A percentile compares a stretch with the other conserved stretches of the same genome.
phyloP scores from a whole-genome alignment of 1,284 basidiomycete species.

The Heterobasidion occidentale region DNA sequence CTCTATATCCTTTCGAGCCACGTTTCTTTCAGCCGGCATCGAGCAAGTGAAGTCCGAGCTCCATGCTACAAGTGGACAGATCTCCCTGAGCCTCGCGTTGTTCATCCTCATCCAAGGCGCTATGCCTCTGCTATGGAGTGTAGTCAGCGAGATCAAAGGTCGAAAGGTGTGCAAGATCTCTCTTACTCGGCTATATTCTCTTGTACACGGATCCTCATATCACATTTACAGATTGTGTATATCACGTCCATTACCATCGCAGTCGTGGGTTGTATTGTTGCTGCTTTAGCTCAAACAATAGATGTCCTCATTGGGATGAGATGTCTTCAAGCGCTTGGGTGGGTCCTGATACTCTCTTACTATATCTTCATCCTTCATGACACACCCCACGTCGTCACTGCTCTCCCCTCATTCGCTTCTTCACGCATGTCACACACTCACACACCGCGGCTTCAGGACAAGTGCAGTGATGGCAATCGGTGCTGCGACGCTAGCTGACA shows the following conservation, averaged over 20 bases:
- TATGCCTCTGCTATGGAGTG: constrained; percentile 64
- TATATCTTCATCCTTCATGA: too few species aligned
- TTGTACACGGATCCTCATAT: neutral
- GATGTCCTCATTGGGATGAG: constrained; percentile 68
- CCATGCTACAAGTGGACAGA: constrained; percentile 56
- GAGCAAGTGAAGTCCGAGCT: constrained; percentile 58
- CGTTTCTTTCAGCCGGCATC: constrained; percentile 45
- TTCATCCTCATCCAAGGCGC: constrained; percentile 78
- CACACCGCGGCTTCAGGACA: constrained; percentile 35
- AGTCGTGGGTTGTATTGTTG: constrained; percentile 54
- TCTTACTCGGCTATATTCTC: too few species aligned
- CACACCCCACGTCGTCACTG: neutral
- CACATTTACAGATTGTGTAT: constrained; percentile 48
- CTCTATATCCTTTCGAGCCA: neutral
- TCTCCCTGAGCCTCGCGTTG: constrained; percentile 67
- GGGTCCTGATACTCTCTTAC: constrained; percentile 9
- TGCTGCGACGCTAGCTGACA: constrained; percentile 76
- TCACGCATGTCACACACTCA: neutral
- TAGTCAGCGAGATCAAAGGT: constrained; percentile 73
- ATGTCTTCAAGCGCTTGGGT: constrained; percentile 61
- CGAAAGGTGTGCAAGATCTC: constrained; percentile 47
- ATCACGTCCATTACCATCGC: constrained; percentile 54
- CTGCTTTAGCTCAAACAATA: constrained; percentile 61
- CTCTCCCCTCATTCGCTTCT: neutral
- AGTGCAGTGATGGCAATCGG: constrained; percentile 75